phyloP scores from a whole-genome alignment of 2,329 filamentous ascomycete species.

The Aureobasidium pullulans region DNA sequence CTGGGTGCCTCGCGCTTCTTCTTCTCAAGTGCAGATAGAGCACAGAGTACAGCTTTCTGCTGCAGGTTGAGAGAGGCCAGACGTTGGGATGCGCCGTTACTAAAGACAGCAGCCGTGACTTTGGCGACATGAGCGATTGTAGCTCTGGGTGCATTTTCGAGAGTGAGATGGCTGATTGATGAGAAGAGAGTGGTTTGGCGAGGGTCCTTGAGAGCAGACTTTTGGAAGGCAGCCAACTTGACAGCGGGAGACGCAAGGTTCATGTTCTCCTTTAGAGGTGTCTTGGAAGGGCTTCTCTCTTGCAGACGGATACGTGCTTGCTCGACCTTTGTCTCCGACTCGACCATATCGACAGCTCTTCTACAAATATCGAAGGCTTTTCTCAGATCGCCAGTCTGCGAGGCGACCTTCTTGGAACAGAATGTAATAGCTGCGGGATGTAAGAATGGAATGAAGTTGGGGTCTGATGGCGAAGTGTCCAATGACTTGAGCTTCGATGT shows the following conservation, averaged over 20 bases:
- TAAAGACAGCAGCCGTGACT: constrained; percentile 82
- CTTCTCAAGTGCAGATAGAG: constrained; percentile 72
- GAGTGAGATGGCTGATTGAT: constrained; percentile 37
- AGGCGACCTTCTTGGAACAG: constrained; percentile 88
- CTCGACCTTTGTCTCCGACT: constrained; percentile 70
- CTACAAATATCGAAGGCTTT: constrained; percentile 94
- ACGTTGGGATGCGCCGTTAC: constrained; percentile 77
- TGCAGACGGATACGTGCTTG: constrained; percentile 48
- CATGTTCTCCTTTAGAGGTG: constrained; percentile 70
- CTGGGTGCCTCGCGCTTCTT: constrained; percentile 29
- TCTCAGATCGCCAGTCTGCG: constrained; percentile 86
- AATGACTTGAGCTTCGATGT: constrained; percentile 71
- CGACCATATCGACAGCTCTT: constrained; percentile 79
- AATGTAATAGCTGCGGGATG: constrained; percentile 91
- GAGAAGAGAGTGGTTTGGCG: constrained; percentile 32
- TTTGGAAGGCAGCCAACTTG: constrained; percentile 26
- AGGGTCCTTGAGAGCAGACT: constrained; percentile 35
- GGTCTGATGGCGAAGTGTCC: constrained; percentile 42
- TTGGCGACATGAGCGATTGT: constrained; percentile 87
- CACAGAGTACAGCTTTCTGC: constrained; percentile 90
- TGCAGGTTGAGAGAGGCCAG: constrained; percentile 86
- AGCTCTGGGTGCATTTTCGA: constrained; percentile 76
- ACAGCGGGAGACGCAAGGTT: constrained; percentile 58
- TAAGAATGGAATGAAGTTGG: constrained; percentile 72
- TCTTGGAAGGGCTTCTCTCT: constrained; percentile 32